Conservation (phyloP, 805 yeast species). For the Saturnispora gosingensis region DNA sequence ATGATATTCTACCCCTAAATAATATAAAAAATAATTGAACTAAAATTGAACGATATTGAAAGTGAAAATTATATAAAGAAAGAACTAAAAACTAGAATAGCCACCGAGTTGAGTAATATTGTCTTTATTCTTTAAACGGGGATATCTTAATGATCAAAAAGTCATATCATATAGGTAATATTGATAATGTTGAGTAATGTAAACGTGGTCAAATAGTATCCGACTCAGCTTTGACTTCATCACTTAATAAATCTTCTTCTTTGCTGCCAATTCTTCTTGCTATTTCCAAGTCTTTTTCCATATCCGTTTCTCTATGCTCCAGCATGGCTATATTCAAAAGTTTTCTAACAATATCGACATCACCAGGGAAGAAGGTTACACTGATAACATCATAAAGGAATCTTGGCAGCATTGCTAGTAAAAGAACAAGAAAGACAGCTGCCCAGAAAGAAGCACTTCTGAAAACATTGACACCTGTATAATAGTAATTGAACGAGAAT, state of each 20-base stretch:
- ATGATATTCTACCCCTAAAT: not conserved
- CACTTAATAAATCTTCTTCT: not conserved
- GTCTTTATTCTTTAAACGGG: not conserved
- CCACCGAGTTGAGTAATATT: not conserved
- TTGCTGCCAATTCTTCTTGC: slow-evolving; percentile 2
- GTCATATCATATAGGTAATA: not conserved
- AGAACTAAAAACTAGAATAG: not conserved
- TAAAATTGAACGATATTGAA: not conserved
- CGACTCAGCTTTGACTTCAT: not conserved
- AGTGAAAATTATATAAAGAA: no score
- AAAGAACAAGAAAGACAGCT: slow-evolving; percentile 43
- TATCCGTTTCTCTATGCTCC: slow-evolving; percentile 27
- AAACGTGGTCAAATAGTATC: not conserved
- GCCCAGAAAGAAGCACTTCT: slow-evolving; percentile 64
- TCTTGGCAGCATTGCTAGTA: slow-evolving; percentile 53
- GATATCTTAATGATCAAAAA: no score
- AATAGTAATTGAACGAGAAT: slow-evolving; percentile 49
- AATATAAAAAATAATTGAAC: no score
- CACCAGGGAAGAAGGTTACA: slow-evolving; percentile 49
- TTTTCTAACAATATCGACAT: slow-evolving; percentile 65
- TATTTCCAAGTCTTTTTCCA: slow-evolving; percentile 1
- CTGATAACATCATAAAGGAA: slow-evolving; percentile 41
- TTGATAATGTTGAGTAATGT: not conserved
- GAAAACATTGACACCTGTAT: slow-evolving; percentile 52
- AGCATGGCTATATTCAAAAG: slow-evolving; percentile 44